Evolutionary conservation across 140 eudicot species (phyloP).

Genomic region (Erigeron philadelphicus): DNA sequence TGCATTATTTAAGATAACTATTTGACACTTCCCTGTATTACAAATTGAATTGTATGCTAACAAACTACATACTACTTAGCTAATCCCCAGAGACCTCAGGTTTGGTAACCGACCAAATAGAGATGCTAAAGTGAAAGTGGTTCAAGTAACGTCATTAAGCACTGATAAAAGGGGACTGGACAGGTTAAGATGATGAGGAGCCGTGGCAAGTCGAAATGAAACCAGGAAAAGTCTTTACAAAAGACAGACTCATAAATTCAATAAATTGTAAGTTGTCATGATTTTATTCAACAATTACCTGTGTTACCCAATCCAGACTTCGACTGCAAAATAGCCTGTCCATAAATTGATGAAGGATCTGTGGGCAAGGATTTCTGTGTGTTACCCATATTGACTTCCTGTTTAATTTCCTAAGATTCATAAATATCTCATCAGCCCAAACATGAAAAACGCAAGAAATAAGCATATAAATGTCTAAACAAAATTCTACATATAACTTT

Average conservation of each 20-base stretch:
- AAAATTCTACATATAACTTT: not conserved
- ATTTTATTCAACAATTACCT: conserved; percentile 40
- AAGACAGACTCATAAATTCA: not conserved
- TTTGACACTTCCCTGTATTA: not conserved
- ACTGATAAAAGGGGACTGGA: not conserved
- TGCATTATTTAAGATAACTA: not conserved
- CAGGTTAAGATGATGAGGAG: conserved; percentile 1
- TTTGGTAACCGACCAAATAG: conserved; percentile 1
- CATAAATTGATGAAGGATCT: conserved; percentile 91
- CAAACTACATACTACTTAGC: not conserved
- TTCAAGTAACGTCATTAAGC: conserved; percentile 3
- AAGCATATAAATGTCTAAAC: conserved; percentile 7
- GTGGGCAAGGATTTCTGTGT: conserved; percentile 73
- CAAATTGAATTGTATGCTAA: not conserved
- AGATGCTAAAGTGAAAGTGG: not conserved
- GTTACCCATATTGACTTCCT: conserved; percentile 67
- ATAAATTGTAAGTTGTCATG: too few relatives aligned
- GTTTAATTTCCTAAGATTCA: conserved; percentile 60
- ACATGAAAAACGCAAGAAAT: conserved; percentile 13
- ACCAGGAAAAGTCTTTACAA: not conserved
- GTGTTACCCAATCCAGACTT: conserved; percentile 82
- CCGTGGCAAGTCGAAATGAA: not conserved
- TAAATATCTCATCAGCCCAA: conserved; percentile 15
- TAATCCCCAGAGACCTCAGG: not conserved
- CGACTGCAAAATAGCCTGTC: conserved; percentile 93